Evolutionary conservation across 805 yeast genomes (phyloP), one percentile per base, ranked within the genome.

Genomic region (Zygosaccharomyces bailii): DNA sequence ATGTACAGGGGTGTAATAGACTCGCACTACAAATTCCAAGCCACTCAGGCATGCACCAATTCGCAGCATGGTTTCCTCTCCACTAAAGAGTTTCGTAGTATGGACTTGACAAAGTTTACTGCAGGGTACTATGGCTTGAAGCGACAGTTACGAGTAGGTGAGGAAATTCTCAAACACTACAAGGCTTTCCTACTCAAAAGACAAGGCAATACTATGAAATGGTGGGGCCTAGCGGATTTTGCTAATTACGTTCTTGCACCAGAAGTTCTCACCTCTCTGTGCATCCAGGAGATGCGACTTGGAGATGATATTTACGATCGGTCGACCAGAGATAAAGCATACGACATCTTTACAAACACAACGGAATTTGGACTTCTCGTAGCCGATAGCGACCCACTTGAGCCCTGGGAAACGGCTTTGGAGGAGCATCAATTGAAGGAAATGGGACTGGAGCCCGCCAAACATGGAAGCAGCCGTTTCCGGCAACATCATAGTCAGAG

Each of bases 81-180:
- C 0, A 66, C 63, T 20, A 57, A 63, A 18, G 83, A 78, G 42
- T 65, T 78, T 19, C 66, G 73, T 50, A 67, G 65, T 11, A 54
- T 79, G 7, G 71, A 76, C 14, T 72, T 80, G 63, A 51, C 61
- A 11, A 55, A 60, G 25, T 80, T 74, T 54, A 55, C 67, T 2
- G 79, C 79, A 20, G 90, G 91, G 0, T 84, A 72, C 55, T 73
- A 74, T 49, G 91, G 90, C 0, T 59, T 75, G 25, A 70, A 69
- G 49, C 67, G 90, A 43, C 85, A 82, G 50, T 65, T 72, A 44
- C 58, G 67, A 11, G 70, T 83, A 1, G 73, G 82, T 1, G 56
- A 65, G 21, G 51, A 67, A 32, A 73, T 84, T 11, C 45, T 63
- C n/a, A 55, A 59, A 1, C 48, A 55, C 9, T 71, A 62, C 42